Percentiles rank a stretch among this genome's conserved stretches.
phyloP scores from a whole-genome alignment of 1,284 basidiomycete genomes.

The Ustilago shanxiensis region DNA sequence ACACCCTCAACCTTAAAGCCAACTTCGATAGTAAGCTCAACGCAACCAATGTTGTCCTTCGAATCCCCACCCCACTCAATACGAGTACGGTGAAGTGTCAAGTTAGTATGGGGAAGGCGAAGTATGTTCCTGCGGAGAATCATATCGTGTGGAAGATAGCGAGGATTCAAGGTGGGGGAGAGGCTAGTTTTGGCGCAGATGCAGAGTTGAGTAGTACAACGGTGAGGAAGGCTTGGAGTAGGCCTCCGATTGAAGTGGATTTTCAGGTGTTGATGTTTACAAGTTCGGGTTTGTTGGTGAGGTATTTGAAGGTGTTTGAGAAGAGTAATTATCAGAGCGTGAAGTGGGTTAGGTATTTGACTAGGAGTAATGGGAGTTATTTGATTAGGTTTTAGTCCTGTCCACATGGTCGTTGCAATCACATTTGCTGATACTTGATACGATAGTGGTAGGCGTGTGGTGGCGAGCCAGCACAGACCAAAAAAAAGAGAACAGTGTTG shows the following conservation, averaged over 20 bases:
- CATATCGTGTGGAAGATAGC: conserved; percentile 98
- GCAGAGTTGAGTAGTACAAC: conserved; percentile 86
- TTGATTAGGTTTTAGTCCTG: conserved; percentile 59
- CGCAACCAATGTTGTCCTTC: conserved; percentile 89
- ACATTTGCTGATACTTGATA: too few relatives aligned
- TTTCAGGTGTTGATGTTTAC: conserved; percentile 99
- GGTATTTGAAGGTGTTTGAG: conserved; percentile 98
- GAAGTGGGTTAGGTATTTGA: conserved; percentile 70
- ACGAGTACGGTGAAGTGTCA: conserved; percentile 92
- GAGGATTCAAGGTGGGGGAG: conserved; percentile 90
- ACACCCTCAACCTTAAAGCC: conserved; percentile 87
- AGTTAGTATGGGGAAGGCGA: conserved; percentile 91
- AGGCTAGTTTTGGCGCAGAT: conserved; percentile 85
- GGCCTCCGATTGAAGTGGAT: conserved; percentile 96
- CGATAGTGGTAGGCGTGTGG: too few relatives aligned
- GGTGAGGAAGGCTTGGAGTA: conserved; percentile 88
- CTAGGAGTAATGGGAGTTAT: conserved; percentile 59
- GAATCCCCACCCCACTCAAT: conserved; percentile 95
- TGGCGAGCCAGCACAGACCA: too few relatives aligned
- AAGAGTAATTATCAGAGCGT: conserved; percentile 85
- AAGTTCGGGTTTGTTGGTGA: conserved; percentile 91
- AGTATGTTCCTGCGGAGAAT: conserved; percentile 95
- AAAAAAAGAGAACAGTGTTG: too few relatives aligned
- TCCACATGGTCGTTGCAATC: too few relatives aligned
- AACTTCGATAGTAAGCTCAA: conserved; percentile 92